phyloP scores from a whole-genome alignment of 1,284 basidiomycete genomes.

The Coriolopsis trogii region DNA sequence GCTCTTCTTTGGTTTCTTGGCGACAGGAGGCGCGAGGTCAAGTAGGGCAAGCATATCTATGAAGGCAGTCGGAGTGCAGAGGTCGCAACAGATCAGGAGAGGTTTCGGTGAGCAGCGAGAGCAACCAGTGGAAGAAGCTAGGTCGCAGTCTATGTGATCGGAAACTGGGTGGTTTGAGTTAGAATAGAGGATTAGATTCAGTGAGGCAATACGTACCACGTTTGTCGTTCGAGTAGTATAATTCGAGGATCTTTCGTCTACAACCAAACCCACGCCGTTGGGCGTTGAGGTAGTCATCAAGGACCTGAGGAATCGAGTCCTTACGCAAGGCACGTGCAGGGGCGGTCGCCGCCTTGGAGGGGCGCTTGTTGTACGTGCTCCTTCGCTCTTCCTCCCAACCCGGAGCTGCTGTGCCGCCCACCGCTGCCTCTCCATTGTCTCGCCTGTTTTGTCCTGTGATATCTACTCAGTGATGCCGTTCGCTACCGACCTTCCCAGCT shows the following conservation, averaged over 20 bases:
- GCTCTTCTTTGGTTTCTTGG: neutral
- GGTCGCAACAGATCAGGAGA: neutral
- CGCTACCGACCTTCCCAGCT: neutral
- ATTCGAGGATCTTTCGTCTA: conserved; percentile 1
- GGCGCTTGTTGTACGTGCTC: neutral
- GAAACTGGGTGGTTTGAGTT: neutral
- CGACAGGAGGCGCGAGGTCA: neutral
- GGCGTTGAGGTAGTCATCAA: conserved; percentile 14
- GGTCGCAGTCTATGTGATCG: neutral
- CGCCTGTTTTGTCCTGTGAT: neutral
- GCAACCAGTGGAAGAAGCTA: neutral
- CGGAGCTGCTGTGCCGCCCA: neutral
- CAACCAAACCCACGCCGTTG: conserved; percentile 3
- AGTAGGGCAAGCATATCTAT: neutral
- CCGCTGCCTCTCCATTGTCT: neutral
- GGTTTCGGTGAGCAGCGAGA: neutral
- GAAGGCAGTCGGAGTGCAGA: neutral
- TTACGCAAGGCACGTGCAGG: neutral
- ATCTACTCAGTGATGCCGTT: neutral
- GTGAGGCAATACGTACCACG: conserved; percentile 1
- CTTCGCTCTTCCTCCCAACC: neutral
- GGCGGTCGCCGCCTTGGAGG: neutral
- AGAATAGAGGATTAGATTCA: neutral
- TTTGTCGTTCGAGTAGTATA: conserved; percentile 5
- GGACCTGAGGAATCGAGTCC: neutral